Base-by-base conservation (phyloP, 805 yeast species). In the Clavispora carvajalis region DNA sequence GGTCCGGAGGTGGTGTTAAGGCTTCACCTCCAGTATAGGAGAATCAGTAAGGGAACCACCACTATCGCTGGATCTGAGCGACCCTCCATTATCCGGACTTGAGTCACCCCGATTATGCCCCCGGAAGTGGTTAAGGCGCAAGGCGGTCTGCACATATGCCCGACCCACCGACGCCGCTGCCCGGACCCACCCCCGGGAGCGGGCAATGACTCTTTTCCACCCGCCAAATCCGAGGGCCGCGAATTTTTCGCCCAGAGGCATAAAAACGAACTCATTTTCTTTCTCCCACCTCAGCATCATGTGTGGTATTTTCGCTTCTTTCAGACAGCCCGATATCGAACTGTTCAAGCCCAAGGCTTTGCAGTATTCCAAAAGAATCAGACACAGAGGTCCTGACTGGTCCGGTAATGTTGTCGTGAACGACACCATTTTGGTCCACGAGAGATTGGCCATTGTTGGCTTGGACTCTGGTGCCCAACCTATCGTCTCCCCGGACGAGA, bases 371-470 rank as follows among this genome's bases (percentile, higher is more conserved):
- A 91, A 88, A 67, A 79, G 90, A 69, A 84, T 91, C 63, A 82
- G 99, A 72, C 99, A 93, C 69, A 83, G 99, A 69, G 99, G 99
- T 59, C 99, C 99, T 53, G 99, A 93, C 69, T 93, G 99, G 99
- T 77, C 89, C 28, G 99, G 99, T 59, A 89, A 88, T 80, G 63
- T 76, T 50, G 69, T 77, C 51, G 80, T 81, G 60, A 86, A 86
- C 81, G 86, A 88, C 82, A 87, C 97, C 36, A 82, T 93, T 52
- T 68, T 93, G 52, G 82, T 85, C 54, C 99, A 93, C 64, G 99
- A 93, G 74, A 86, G 99, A 74, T 76, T 93, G 62, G 95, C 98
- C 51, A 90, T 93, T 61, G 99, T 93, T 47, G 99, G 99, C 55
- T 75, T 93, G 54, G 97, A 89, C 64, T 74, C 96, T 34, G 99